These are phyloP conservation scores for Fusarium austroafricanum DNA, from an alignment of 2,329 filamentous ascomycete genomes.

Conservation along the genomic window DNA sequence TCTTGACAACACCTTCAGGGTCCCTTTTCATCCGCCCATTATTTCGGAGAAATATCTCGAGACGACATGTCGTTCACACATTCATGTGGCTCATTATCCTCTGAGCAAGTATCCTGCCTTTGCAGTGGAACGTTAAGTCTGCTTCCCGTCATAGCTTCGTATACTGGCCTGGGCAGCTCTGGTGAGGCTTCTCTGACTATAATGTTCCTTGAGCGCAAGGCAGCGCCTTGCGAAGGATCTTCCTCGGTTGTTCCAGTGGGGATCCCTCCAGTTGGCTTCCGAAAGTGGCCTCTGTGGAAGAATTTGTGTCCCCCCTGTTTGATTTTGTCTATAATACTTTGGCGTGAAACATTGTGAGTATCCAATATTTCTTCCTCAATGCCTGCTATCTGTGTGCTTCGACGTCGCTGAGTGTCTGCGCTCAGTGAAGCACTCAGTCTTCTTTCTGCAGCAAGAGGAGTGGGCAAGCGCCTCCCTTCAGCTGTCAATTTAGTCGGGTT, in stretches of 20 bases:
- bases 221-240: background rate
- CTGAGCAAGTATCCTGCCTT: slow-evolving; percentile 47
- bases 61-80: slow-evolving; percentile 45
- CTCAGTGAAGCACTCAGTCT: slow-evolving; percentile 42
- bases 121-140: slow-evolving; percentile 17
- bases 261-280: slow-evolving; percentile 23
- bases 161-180: slow-evolving; percentile 35
- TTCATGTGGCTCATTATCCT: slow-evolving; percentile 49
- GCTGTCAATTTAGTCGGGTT: background rate
- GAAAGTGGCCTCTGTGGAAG: slow-evolving; percentile 41
- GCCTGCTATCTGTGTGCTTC: slow-evolving; percentile 38
- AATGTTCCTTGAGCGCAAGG: slow-evolving; percentile 39
- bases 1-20: background rate
- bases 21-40: background rate
- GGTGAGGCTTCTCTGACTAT: slow-evolving; percentile 30
- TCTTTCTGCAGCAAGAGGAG: slow-evolving; percentile 19
- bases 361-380: slow-evolving; percentile 12
- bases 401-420: slow-evolving; percentile 43
- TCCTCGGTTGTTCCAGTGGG: background rate
- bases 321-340: slow-evolving; percentile 46
- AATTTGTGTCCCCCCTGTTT: slow-evolving; percentile 44
- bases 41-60: slow-evolving; percentile 19
- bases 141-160: slow-evolving; percentile 43
- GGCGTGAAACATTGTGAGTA: slow-evolving; percentile 31
- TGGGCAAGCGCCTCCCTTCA: background rate